Percentiles rank a stretch among this genome's conserved stretches.
Conservation (phyloP, 2,329 filamentous ascomycete species). For the Trichoderma hamatum region DNA sequence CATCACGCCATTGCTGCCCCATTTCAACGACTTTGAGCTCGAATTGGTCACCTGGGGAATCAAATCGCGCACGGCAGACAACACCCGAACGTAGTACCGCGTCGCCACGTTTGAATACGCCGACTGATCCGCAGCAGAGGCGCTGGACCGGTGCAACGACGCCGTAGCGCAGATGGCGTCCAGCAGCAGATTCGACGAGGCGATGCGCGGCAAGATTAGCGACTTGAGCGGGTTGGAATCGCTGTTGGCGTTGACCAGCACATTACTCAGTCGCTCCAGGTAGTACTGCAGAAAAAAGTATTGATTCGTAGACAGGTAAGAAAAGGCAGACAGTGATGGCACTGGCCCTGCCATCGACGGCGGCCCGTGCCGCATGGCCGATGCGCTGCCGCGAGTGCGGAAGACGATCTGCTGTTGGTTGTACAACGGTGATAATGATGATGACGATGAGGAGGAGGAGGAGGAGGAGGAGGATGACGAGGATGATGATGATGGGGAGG, state of each 20-base stretch:
- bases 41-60: slow-evolving; percentile 11
- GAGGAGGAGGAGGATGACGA: neutral
- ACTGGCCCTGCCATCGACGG: neutral
- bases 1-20: neutral
- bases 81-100: slow-evolving; percentile 19
- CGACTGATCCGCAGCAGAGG: neutral
- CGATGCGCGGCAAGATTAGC: slow-evolving; percentile 15
- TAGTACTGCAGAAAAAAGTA: slow-evolving; percentile 23
- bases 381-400: neutral
- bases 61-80: slow-evolving; percentile 19
- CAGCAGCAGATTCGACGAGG: slow-evolving; percentile 20
- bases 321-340: slow-evolving; percentile 19
- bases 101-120: slow-evolving; percentile 17
- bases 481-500: neutral
- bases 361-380: neutral
- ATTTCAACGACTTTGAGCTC: neutral
- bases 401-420: slow-evolving; percentile 2
- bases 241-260: slow-evolving; percentile 24
- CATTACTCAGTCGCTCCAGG: slow-evolving; percentile 17
- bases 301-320: slow-evolving; percentile 24
- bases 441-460: neutral
- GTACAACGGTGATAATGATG: neutral
- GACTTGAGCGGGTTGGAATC: slow-evolving; percentile 8
- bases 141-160: slow-evolving; percentile 1
- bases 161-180: slow-evolving; percentile 23